phyloP scores from a whole-genome alignment of 2,329 filamentous ascomycete genomes.

The Diaporthe humulicola region DNA sequence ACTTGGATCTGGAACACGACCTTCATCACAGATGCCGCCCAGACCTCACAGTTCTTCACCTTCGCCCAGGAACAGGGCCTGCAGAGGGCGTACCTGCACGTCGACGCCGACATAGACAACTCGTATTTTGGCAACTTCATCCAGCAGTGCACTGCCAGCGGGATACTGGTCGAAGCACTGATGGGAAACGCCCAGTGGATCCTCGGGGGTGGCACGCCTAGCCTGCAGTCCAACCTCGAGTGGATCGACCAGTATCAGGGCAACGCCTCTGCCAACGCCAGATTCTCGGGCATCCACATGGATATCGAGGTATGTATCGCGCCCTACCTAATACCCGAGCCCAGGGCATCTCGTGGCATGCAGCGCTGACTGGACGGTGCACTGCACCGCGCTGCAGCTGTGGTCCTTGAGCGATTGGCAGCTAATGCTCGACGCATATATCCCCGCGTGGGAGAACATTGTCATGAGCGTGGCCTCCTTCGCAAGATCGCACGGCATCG shows the following conservation, averaged over 20 bases:
- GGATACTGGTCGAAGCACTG: slow-evolving; percentile 26
- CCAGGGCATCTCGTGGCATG: background rate
- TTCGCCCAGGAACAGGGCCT: slow-evolving; percentile 29
- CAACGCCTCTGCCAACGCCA: slow-evolving; percentile 22
- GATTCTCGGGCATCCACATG: slow-evolving; percentile 25
- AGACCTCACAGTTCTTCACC: slow-evolving; percentile 22
- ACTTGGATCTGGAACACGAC: slow-evolving; percentile 33
- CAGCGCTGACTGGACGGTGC: background rate
- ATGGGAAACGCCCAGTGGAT: slow-evolving; percentile 29
- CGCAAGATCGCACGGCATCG: slow-evolving; percentile 3
- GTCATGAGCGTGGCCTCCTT: slow-evolving; percentile 13
- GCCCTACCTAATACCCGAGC: background rate
- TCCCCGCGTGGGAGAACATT: slow-evolving; percentile 22
- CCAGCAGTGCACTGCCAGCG: slow-evolving; percentile 20
- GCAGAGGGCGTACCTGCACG: slow-evolving; percentile 30
- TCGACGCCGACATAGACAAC: slow-evolving; percentile 28
- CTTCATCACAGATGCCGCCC: slow-evolving; percentile 13
- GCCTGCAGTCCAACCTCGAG: slow-evolving; percentile 26
- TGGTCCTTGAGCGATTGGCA: slow-evolving; percentile 29
- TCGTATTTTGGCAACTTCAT: slow-evolving; percentile 17
- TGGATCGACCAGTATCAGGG: slow-evolving; percentile 31
- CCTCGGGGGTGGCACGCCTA: slow-evolving; percentile 4
- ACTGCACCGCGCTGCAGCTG: no score
- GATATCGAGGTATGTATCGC: slow-evolving; percentile 25
- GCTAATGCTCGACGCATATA: slow-evolving; percentile 11